Evolutionary conservation across 2,329 filamentous ascomycete genomes (phyloP).

Genomic region (Monilinia aucupariae): DNA sequence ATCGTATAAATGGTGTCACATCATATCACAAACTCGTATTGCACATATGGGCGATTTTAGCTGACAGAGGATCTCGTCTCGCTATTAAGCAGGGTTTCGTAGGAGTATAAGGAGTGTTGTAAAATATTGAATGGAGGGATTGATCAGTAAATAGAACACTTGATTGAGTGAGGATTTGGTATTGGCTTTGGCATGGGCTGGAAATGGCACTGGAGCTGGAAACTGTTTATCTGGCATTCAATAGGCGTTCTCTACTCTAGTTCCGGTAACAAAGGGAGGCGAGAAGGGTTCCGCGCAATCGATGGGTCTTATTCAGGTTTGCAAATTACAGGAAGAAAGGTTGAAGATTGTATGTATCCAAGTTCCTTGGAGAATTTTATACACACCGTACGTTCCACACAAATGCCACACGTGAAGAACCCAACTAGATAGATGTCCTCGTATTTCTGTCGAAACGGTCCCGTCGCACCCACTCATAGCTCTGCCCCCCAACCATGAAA

Average conservation of each 20-base stretch:
- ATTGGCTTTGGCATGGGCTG: not conserved
- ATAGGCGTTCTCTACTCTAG: constrained; percentile 7
- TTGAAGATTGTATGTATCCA: not conserved
- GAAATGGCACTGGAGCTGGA: constrained; percentile 8
- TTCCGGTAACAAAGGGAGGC: not conserved
- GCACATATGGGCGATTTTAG: constrained; percentile 4
- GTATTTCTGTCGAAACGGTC: too few species aligned
- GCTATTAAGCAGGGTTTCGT: not conserved
- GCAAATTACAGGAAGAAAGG: not conserved
- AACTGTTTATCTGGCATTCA: not conserved
- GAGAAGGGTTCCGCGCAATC: not conserved
- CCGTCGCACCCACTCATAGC: too few species aligned
- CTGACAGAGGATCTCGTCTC: not conserved
- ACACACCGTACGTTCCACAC: not conserved
- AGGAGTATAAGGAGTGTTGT: constrained; percentile 16
- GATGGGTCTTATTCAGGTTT: not conserved
- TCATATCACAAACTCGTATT: constrained; percentile 1
- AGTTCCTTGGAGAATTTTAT: not conserved
- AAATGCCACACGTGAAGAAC: too few species aligned
- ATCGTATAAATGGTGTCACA: constrained; percentile 21
- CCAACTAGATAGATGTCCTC: too few species aligned
- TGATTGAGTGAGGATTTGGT: constrained; percentile 7
- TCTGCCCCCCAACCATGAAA: too few species aligned
- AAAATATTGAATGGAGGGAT: constrained; percentile 13
- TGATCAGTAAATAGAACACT: not conserved